Percentiles rank a stretch among this genome's conserved stretches.
Conservation (phyloP, 2,329 filamentous ascomycete genomes). For the Pyricularia sp. region DNA sequence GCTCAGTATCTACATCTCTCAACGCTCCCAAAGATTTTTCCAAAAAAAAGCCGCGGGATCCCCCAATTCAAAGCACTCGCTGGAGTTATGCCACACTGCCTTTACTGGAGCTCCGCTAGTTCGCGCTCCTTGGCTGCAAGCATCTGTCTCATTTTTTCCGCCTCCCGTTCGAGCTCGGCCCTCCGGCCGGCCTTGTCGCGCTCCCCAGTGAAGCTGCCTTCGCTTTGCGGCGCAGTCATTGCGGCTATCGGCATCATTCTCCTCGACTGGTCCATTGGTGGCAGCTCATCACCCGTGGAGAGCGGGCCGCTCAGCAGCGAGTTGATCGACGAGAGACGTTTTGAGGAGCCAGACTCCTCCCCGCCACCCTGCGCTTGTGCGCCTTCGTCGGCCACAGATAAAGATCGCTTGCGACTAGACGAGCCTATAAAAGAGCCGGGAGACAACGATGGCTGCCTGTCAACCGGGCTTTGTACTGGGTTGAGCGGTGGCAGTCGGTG, state of each 20-base stretch:
- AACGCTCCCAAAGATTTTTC: not conserved
- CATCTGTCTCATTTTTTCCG: slow-evolving; percentile 66
- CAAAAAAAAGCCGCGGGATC: not conserved
- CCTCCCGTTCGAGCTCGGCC: slow-evolving; percentile 59
- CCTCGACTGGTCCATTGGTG: slow-evolving; percentile 25
- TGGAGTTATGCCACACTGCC: not conserved
- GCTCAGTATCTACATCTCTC: not conserved
- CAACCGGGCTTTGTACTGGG: slow-evolving; percentile 31
- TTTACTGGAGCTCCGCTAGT: slow-evolving; percentile 36
- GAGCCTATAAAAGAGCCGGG: slow-evolving; percentile 51
- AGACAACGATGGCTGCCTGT: slow-evolving; percentile 48
- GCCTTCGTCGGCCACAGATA: slow-evolving; percentile 51
- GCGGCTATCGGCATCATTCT: slow-evolving; percentile 34
- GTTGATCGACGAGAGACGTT: slow-evolving; percentile 66
- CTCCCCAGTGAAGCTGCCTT: slow-evolving; percentile 31
- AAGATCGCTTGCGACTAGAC: slow-evolving; percentile 53
- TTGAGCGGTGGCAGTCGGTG: slow-evolving; percentile 49
- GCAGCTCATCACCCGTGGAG: slow-evolving; percentile 24
- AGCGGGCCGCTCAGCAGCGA: slow-evolving; percentile 58
- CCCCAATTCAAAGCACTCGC: not conserved
- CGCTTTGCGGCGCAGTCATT: slow-evolving; percentile 21
- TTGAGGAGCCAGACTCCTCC: slow-evolving; percentile 32
- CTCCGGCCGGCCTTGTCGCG: slow-evolving; percentile 51
- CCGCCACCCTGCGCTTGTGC: slow-evolving; percentile 12
- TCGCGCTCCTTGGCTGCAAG: slow-evolving; percentile 67